Conservation (phyloP, 1,139 yeast genomes). For the Meyerozyma guilliermondii region DNA sequence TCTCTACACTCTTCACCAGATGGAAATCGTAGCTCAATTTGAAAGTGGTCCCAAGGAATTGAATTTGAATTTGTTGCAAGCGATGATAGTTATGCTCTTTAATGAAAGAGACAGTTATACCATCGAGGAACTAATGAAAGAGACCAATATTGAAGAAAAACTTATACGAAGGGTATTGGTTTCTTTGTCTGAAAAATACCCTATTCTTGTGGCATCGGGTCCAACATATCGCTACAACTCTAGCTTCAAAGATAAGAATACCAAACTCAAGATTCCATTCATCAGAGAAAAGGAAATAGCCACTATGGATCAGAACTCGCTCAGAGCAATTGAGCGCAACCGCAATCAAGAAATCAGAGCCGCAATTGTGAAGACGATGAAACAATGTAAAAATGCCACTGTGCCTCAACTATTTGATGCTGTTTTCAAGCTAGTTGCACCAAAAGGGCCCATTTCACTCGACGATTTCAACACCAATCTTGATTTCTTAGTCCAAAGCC, state of each 20-base stretch:
- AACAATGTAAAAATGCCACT: constrained; percentile 16
- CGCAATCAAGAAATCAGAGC: constrained; percentile 28
- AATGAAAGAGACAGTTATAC: constrained; percentile 16
- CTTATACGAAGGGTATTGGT: constrained; percentile 23
- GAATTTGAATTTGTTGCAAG: constrained; percentile 34
- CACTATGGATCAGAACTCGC: constrained; percentile 3
- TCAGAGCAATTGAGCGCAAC: constrained; percentile 12
- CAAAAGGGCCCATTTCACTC: constrained; percentile 24
- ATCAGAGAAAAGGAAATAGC: constrained; percentile 20
- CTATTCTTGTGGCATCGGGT: constrained; percentile 16
- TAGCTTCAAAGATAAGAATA: constrained; percentile 24
- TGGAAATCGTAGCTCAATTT: constrained; percentile 25
- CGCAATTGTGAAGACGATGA: constrained; percentile 29
- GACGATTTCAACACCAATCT: constrained; percentile 27
- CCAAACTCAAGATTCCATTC: constrained; percentile 28
- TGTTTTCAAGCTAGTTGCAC: constrained; percentile 17
- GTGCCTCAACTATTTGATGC: constrained; percentile 23
- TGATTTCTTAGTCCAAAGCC: constrained; percentile 30
- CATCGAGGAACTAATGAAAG: constrained; percentile 15
- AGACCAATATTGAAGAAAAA: constrained; percentile 22
- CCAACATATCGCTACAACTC: constrained; percentile 18
- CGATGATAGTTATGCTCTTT: constrained; percentile 27
- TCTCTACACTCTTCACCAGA: constrained; percentile 27
- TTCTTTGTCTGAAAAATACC: constrained; percentile 28
- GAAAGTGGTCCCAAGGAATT: constrained; percentile 29